phyloP scores from a whole-genome alignment of 768 basidiomycete genomes.

The Leccinum aurantiacum region DNA sequence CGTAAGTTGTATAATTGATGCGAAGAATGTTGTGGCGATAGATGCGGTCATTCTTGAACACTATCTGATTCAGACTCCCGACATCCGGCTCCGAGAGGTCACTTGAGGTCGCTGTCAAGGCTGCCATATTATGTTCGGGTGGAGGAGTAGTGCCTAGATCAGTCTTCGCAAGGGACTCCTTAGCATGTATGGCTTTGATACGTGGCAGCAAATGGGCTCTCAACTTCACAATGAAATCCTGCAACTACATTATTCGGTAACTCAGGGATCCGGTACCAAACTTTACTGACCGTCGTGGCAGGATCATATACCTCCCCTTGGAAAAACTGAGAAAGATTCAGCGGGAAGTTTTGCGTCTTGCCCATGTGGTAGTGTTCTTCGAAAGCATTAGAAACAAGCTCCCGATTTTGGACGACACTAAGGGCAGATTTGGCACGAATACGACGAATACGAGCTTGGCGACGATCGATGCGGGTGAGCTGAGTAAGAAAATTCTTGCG shows the following conservation, averaged over 20 bases:
- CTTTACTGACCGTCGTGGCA: neutral
- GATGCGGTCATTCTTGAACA: too few relatives aligned
- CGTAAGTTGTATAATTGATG: too few relatives aligned
- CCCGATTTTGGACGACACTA: neutral
- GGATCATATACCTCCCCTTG: neutral
- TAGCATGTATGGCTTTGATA: neutral
- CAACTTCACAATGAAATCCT: neutral
- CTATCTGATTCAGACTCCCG: too few relatives aligned
- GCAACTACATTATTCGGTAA: neutral
- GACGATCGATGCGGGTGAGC: neutral
- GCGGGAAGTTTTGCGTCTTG: neutral
- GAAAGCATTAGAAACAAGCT: neutral
- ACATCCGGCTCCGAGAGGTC: too few relatives aligned
- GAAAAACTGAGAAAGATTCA: neutral
- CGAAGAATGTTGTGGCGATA: too few relatives aligned
- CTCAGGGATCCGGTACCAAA: neutral
- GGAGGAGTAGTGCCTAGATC: neutral
- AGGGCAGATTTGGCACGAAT: neutral
- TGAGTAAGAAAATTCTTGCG: neutral
- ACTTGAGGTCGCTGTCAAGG: too few relatives aligned
- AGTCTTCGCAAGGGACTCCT: neutral
- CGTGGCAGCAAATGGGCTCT: neutral
- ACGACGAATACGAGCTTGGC: neutral
- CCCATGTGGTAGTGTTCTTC: neutral
- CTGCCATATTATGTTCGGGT: too few relatives aligned